phyloP scores from a whole-genome alignment of 2,329 filamentous ascomycete genomes.

The Neopestalotiopsis sp. region DNA sequence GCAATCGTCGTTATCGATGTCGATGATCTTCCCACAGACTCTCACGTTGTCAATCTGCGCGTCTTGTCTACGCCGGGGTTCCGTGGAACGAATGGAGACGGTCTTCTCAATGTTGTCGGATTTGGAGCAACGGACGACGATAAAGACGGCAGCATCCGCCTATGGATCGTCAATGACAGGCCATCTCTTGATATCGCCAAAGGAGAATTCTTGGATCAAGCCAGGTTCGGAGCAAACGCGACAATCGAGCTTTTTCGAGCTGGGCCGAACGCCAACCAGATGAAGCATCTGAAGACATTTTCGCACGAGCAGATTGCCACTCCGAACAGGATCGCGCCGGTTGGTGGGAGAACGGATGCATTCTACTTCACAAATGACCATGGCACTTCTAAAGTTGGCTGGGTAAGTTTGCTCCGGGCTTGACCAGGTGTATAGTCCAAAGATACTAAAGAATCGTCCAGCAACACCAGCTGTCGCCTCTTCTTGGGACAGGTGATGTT shows the following conservation, averaged over 20 bases:
- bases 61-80: constrained; percentile 33
- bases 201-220: constrained; percentile 23
- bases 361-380: constrained; percentile 34
- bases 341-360: constrained; percentile 23
- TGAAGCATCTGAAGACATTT: constrained; percentile 31
- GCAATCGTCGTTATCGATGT: constrained; percentile 38
- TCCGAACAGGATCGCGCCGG: constrained; percentile 30
- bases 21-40: constrained; percentile 29
- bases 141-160: constrained; percentile 22
- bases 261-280: constrained; percentile 16
- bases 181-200: constrained; percentile 31
- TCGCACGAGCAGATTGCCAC: constrained; percentile 26
- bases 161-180: constrained; percentile 32
- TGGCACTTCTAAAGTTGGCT: constrained; percentile 25
- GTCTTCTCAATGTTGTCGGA: constrained; percentile 34
- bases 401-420: constrained; percentile 22
- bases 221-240: constrained; percentile 22
- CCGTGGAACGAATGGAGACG: constrained; percentile 36
- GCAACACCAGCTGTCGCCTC: constrained; percentile 24
- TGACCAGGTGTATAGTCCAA: neutral
- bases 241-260: constrained; percentile 27
- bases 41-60: constrained; percentile 26
- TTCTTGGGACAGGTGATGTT: constrained; percentile 34
- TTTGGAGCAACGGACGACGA: constrained; percentile 35
- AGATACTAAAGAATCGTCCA: constrained; percentile 2